Base-by-base conservation (phyloP, 2,329 filamentous ascomycete species). In the Fusarium chuoi region DNA sequence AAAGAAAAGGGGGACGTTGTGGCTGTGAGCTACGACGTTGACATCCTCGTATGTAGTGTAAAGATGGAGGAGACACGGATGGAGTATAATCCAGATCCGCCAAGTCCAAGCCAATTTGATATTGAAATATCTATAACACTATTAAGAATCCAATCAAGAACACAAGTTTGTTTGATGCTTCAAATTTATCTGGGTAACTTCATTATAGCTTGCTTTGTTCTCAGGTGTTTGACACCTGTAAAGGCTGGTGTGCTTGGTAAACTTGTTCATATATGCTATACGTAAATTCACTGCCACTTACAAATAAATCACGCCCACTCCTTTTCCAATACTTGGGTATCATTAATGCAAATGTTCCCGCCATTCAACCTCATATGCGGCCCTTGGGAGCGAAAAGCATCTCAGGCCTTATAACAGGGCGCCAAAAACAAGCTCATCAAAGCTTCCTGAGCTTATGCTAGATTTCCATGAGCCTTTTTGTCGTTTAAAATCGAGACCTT, bases 311-410 rank as follows among this genome's bases (percentile, higher is more conserved):
- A 48, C 41, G 46, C 38, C 48, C 39, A n/a, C 35, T 69, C 52
- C 42, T 33, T n/a, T 49, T n/a, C 39, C 63, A 67, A 78, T 75
- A 68, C 66, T 60, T 72, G 76, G 75, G 75, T 78, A 78, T 78
- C 75, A 60, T 66, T 33, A 74, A 67, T 63, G 48, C 44, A 59
- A 62, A 70, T 44, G 24, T 41, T 67, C 35, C 48, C 24, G 30
- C 59, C 48, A 26, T 51, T 62, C 61, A 60, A 56, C 42, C 22
- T 57, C 57, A 22, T 57, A 56, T 24, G 49, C 33, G 18, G 18
- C 30, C n/a, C 18, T 26, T 36, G 18, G 33, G 7, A 13, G 22
- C 33, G n/a, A 24, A 36, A 26, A 35, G n/a, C 18, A 36, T 52
- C 9, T 52, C n/a, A 12, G n/a, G 49, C n/a, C 13, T 52, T 13